These are phyloP conservation scores for Pyrenochaeta sp. DNA, from an alignment of 2,329 filamentous ascomycete genomes.

Conservation along the genomic window DNA sequence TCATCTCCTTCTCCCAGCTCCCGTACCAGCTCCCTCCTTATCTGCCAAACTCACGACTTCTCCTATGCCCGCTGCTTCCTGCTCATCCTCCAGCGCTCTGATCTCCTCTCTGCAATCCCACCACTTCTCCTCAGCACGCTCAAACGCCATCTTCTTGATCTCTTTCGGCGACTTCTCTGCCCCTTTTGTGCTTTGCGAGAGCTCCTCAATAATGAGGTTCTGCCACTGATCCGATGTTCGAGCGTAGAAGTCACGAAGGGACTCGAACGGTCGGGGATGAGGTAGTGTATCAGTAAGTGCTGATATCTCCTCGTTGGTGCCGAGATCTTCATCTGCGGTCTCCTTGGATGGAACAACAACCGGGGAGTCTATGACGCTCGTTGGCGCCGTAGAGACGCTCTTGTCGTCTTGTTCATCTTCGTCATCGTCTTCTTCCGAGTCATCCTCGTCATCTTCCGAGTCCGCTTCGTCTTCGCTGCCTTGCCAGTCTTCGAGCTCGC, in stretches of 20 bases:
- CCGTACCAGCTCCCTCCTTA: slow-evolving; percentile 58
- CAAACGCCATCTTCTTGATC: slow-evolving; percentile 88
- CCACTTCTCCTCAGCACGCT: slow-evolving; percentile 94
- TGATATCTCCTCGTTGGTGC: slow-evolving; percentile 61
- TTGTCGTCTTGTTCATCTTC: slow-evolving; percentile 63
- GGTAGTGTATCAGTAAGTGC: slow-evolving; percentile 74
- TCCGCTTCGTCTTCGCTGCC: slow-evolving; percentile 54
- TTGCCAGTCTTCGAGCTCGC: slow-evolving; percentile 87
- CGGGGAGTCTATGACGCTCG: slow-evolving; percentile 38
- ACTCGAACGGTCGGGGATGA: slow-evolving; percentile 83
- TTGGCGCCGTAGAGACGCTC: slow-evolving; percentile 63
- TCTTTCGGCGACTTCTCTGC: slow-evolving; percentile 82
- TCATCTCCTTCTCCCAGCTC: slow-evolving; percentile 44
- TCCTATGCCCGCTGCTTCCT: slow-evolving; percentile 92
- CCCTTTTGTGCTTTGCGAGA: slow-evolving; percentile 66
- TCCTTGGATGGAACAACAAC: slow-evolving; percentile 23
- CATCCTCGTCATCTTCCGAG: slow-evolving; percentile 58
- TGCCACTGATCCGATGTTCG: slow-evolving; percentile 92
- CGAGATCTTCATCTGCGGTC: slow-evolving; percentile 49
- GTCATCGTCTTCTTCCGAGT: slow-evolving; percentile 49
- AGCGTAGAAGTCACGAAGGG: slow-evolving; percentile 87
- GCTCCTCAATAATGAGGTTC: slow-evolving; percentile 77
- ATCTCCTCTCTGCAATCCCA: slow-evolving; percentile 98
- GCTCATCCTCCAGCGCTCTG: slow-evolving; percentile 88
- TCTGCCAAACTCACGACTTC: slow-evolving; percentile 91